Percentiles rank a stretch among this genome's conserved stretches.
Conservation (phyloP, 306 rosid genomes). For the Sphenostylis stenocarpa region DNA sequence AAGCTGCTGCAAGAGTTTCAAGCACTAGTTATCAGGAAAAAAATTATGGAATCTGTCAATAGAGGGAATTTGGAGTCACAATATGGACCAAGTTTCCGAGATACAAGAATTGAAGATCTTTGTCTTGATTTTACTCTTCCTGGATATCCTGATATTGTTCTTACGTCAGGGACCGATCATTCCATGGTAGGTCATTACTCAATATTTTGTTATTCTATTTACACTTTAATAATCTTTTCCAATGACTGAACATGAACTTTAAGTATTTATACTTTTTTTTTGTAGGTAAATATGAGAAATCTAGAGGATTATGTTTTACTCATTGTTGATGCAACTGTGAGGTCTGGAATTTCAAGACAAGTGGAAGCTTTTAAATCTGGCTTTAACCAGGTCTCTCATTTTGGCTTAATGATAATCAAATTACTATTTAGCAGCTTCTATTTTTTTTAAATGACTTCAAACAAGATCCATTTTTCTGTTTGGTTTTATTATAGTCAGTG, state of each 20-base stretch:
- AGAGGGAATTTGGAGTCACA: constrained; percentile 44
- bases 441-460: not conserved
- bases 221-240: constrained; percentile 10
- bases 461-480: not conserved
- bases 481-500: not conserved
- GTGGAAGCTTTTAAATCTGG: constrained; percentile 93
- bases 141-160: constrained; percentile 80
- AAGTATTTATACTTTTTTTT: constrained; percentile 34
- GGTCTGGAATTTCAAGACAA: constrained; percentile 81
- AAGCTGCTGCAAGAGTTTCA: constrained; percentile 77
- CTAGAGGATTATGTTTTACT: constrained; percentile 78
- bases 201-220: constrained; percentile 21
- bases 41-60: constrained; percentile 44
- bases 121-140: constrained; percentile 95
- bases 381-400: constrained; percentile 68
- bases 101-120: constrained; percentile 82
- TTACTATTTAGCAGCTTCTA: not conserved
- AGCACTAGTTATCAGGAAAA: constrained; percentile 65
- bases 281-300: constrained; percentile 73
- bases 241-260: not conserved
- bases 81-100: constrained; percentile 50
- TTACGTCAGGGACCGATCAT: constrained; percentile 57
- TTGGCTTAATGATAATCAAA: constrained; percentile 21
- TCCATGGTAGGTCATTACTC: constrained; percentile 49
- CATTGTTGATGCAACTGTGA: constrained; percentile 72